A percentile compares a stretch with the other conserved stretches of the same genome.
phyloP scores from a whole-genome alignment of 164 flowering plant species.

The Tetrastigma voinierianum region DNA sequence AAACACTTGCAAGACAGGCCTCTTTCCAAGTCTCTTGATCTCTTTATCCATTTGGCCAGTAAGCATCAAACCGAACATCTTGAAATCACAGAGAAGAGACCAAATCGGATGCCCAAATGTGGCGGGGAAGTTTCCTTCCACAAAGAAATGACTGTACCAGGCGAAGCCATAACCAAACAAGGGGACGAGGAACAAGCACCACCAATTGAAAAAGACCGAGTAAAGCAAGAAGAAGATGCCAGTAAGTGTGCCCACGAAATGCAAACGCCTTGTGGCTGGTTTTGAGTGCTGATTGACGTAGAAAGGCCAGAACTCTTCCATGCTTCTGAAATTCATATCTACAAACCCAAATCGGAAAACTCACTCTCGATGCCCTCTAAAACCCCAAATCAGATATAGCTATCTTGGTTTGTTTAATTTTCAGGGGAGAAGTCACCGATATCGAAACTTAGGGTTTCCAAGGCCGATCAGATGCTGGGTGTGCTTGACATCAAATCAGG shows the following conservation, averaged over 20 bases:
- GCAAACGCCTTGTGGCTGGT: conserved; percentile 87
- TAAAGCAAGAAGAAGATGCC: conserved; percentile 39
- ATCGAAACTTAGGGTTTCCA: background rate
- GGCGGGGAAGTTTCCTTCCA: conserved; percentile 82
- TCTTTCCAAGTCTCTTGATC: conserved; percentile 89
- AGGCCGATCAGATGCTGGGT: conserved; percentile 8
- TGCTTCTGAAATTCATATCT: conserved; percentile 75
- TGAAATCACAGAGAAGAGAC: conserved; percentile 82
- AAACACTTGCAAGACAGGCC: conserved; percentile 62
- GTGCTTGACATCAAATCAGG: background rate
- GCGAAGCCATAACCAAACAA: conserved; percentile 78
- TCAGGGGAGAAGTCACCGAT: background rate
- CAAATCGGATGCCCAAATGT: conserved; percentile 89
- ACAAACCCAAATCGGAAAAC: conserved; percentile 14
- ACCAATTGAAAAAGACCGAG: conserved; percentile 64
- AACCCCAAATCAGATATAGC: background rate
- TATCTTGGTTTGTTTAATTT: conserved; percentile 8
- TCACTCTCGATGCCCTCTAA: background rate
- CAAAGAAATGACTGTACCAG: conserved; percentile 94
- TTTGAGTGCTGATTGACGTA: conserved; percentile 91
- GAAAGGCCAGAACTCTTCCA: conserved; percentile 92
- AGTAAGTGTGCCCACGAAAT: conserved; percentile 68
- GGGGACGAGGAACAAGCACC: conserved; percentile 63
- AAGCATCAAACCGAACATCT: conserved; percentile 94
- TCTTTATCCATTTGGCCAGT: conserved; percentile 92